Base-by-base conservation (phyloP, 2,329 filamentous ascomycete species). In the Fusarium albidum region DNA sequence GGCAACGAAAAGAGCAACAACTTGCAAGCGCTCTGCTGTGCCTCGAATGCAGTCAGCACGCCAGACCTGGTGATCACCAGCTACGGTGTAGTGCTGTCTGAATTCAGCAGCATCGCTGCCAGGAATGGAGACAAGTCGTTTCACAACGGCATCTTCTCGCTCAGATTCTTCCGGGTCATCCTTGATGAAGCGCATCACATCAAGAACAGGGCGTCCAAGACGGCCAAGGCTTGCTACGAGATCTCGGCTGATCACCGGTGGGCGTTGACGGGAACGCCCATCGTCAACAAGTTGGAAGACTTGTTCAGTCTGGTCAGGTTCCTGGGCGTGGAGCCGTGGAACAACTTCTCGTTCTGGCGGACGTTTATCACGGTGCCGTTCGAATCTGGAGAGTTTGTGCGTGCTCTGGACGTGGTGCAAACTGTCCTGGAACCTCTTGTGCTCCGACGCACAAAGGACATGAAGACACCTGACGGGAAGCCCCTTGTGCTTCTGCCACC, bases 361-460 rank as follows among this genome's bases (percentile, higher is more conserved):
- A 98, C 95, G 0, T 99, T 99, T 71, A 98, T 99, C 68, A 99
- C 95, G 0, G 88, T 96, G 2, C 95, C 95, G 0, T 99, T 99
- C 61, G 95, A 99, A 72, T 94, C 92, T 0, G 95, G 95, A 63
- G 90, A 99, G 59, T 97, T 96, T 69, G 86, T 97, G 63, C 88
- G 93, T 5, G 95, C 95, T 1, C 80, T 99, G 8, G 95, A 98
- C 69, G 95, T 99, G 3, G 95, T 99, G 2, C 95, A 99, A 71
- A 99, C 94, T 0, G 94, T 99, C 0, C 77, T 99, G 6, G 95
- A 99, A 69, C 95, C 95, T 8, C 77, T 99, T n/a, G 95, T 99
- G 9, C 86, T 99, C 73, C 85, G 95, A 37, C 85, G 95, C 55
- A 99, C 95, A 0, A 99, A 99, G 71, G 93, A 96, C 58, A 99